Evolutionary conservation across 2,329 filamentous ascomycete species (phyloP).

Genomic region (Colletotrichum sp.): DNA sequence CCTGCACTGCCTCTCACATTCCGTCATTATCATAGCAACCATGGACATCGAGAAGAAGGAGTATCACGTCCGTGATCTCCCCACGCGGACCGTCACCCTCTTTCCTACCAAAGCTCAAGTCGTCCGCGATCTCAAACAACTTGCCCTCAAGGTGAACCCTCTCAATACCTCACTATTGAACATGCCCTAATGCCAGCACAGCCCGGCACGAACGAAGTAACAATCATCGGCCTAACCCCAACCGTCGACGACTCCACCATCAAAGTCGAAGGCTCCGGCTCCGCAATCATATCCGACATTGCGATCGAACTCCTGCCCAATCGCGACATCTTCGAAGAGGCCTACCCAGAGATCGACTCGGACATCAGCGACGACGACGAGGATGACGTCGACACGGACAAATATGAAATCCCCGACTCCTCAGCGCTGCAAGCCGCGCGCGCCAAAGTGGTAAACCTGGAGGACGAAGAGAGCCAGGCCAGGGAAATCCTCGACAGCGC

Average conservation of each 20-base stretch:
- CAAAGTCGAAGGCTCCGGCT: slow-evolving; percentile 62
- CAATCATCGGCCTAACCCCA: slow-evolving; percentile 60
- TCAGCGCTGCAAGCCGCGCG: slow-evolving; percentile 31
- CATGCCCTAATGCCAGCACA: slow-evolving; percentile 59
- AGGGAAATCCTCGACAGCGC: slow-evolving; percentile 37
- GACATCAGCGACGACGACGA: slow-evolving; percentile 36
- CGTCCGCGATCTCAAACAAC: slow-evolving; percentile 61
- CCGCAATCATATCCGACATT: slow-evolving; percentile 66
- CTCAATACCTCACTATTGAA: slow-evolving; percentile 40
- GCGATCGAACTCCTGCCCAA: slow-evolving; percentile 63
- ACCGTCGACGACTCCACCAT: slow-evolving; percentile 64
- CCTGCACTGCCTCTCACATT: neutral
- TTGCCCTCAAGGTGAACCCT: slow-evolving; percentile 48
- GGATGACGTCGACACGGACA: slow-evolving; percentile 27
- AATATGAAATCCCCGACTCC: slow-evolving; percentile 23
- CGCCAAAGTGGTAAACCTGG: slow-evolving; percentile 33
- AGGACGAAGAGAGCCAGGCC: slow-evolving; percentile 31
- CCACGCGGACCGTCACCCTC: slow-evolving; percentile 66
- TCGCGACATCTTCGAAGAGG: slow-evolving; percentile 57
- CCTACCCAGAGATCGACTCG: slow-evolving; percentile 53
- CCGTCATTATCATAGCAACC: neutral
- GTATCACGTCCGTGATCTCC: slow-evolving; percentile 61
- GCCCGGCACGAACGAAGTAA: slow-evolving; percentile 63
- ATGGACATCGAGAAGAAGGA: slow-evolving; percentile 51
- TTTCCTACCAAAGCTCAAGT: slow-evolving; percentile 67